phyloP scores from a whole-genome alignment of 2,329 filamentous ascomycete species.

The Exophiala viscosa region DNA sequence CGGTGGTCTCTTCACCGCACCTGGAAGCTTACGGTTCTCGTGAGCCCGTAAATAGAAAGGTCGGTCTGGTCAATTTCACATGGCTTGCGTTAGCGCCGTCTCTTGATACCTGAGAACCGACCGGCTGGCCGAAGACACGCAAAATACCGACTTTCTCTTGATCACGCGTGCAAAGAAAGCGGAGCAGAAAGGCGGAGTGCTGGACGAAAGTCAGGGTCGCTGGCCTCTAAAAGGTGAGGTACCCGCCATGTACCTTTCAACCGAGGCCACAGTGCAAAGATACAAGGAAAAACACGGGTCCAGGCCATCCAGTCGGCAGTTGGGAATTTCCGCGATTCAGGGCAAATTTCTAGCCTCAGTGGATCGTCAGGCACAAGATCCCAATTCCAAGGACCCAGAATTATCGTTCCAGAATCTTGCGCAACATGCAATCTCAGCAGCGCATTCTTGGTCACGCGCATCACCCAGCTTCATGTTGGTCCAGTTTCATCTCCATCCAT shows the following conservation, averaged over 20 bases:
- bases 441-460: not conserved
- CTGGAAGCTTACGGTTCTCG: too few relatives aligned
- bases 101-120: too few relatives aligned
- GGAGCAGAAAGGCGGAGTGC: not conserved
- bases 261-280: not conserved
- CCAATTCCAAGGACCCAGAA: not conserved
- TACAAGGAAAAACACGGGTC: not conserved
- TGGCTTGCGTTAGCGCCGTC: too few relatives aligned
- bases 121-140: too few relatives aligned
- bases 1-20: too few relatives aligned
- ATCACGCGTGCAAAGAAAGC: slow-evolving; percentile 1
- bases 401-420: not conserved
- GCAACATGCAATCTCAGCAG: not conserved
- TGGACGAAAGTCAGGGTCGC: not conserved
- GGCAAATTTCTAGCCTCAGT: not conserved
- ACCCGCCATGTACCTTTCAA: too few relatives aligned
- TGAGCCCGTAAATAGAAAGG: too few relatives aligned
- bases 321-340: not conserved
- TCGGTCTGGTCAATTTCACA: too few relatives aligned
- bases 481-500: too few relatives aligned
- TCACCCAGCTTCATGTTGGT: too few relatives aligned
- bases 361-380: slow-evolving; percentile 6
- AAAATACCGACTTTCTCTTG: not conserved
- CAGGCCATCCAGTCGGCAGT: slow-evolving; percentile 1
- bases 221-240: too few relatives aligned